These are phyloP conservation scores for Fomitopsis pinicola DNA, from an alignment of 1,284 basidiomycete genomes.

Conservation along the genomic window DNA sequence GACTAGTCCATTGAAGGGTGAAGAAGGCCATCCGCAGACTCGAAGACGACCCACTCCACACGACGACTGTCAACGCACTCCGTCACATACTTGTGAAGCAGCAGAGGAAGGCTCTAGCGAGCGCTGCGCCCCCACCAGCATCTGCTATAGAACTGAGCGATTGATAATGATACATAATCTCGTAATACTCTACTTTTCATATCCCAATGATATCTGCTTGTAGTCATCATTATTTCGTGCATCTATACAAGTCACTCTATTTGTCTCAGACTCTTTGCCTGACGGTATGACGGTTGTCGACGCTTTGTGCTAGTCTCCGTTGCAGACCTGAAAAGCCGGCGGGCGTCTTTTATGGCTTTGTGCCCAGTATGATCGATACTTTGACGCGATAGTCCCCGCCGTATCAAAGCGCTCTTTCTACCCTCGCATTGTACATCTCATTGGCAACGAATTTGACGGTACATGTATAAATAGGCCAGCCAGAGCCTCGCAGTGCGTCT, in stretches of 20 bases:
- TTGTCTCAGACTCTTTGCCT: neutral
- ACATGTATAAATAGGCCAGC: too few species aligned
- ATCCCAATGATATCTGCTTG: too few species aligned
- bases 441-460: too few species aligned
- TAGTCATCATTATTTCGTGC: neutral
- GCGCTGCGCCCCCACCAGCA: neutral
- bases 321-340: too few species aligned
- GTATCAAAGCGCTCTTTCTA: too few species aligned
- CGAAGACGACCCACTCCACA: conserved; percentile 36
- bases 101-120: conserved; percentile 26
- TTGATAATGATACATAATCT: neutral
- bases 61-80: conserved; percentile 36
- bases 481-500: neutral
- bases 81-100: conserved; percentile 40
- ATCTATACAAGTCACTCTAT: neutral
- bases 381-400: too few species aligned
- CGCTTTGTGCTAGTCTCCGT: too few species aligned
- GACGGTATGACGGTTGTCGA: too few species aligned
- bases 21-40: conserved; percentile 43
- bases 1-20: conserved; percentile 34
- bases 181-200: neutral
- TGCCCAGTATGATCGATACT: neutral
- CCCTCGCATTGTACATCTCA: too few species aligned
- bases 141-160: neutral
- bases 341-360: neutral